Evolutionary conservation across 2,329 filamentous ascomycete genomes (phyloP), one percentile per base, ranked within the genome.

Genomic region (Colletotrichum nymphaeae): DNA sequence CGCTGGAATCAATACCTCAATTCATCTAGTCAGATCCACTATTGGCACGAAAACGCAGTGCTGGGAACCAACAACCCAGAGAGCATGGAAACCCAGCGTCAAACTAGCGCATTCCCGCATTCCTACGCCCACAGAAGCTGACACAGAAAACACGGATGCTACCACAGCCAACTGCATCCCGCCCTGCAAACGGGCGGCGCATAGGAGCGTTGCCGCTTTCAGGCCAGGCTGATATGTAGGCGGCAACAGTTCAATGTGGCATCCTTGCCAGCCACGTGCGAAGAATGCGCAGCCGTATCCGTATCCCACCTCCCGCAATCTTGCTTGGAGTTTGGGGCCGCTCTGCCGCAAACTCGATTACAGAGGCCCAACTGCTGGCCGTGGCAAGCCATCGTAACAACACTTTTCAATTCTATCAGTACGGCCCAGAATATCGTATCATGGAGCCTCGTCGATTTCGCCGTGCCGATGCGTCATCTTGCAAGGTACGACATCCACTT

Each of bases 211-310:
- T 16, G 42, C 66, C 59, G 59, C 19, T 53, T 59, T 59, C 32
- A 46, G 66, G 32, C 59, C 58, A 62, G 42, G 30, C 49, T 26
- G 24, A 60, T 8, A 35, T 49, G 35, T 52, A 59, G 49, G 46
- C 22, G 22, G 37, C 32, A 56, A 55, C 32, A 37, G 35, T 32
- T 59, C 55, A 42, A 55, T 30, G 24, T 22, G 42, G 28, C 42
- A 74, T 74, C 72, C 72, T 67, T 74, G 68, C 35, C 30, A 53
- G 53, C 72, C 72, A 74, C 72, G 72, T 74, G 68, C 63, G 49
- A 32, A 59, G 37, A 32, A 63, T 55, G 30, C 30, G 22, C 42
- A 35, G 52, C 22, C 62, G 72, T 55, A 62, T 32, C 42, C 30
- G 32, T 59, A 46, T 24, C 70, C 69, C 59, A n/a, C 46, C 24